Percentiles rank a stretch among this genome's conserved stretches.
Conservation (phyloP, 257 asterid genomes). For the Nicotiana sylvestris region DNA sequence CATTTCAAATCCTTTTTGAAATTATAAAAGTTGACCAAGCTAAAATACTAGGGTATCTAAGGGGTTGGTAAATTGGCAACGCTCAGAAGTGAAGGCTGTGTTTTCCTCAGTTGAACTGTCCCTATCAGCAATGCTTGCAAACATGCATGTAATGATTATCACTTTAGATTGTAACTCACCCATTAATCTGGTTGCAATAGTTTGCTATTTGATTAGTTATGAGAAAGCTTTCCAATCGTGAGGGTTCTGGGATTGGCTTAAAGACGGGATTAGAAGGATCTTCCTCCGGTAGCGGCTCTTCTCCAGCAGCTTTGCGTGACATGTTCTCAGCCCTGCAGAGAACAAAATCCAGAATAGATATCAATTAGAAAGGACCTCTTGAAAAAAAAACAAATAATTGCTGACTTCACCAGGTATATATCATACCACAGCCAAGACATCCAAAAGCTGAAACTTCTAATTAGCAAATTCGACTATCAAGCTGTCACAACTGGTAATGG, state of each 20-base stretch:
- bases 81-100: background rate
- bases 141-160: background rate
- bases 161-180: constrained; percentile 37
- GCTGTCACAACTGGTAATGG: background rate
- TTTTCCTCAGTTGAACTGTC: background rate
- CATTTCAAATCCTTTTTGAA: background rate
- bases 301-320: constrained; percentile 81
- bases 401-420: background rate
- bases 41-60: background rate
- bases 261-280: constrained; percentile 85
- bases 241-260: constrained; percentile 90
- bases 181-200: constrained; percentile 95
- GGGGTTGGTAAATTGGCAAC: background rate
- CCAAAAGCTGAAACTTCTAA: background rate
- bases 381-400: background rate
- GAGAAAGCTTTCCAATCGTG: constrained; percentile 89
- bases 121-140: background rate
- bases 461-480: background rate
- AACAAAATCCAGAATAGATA: background rate
- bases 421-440: background rate
- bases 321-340: constrained; percentile 66
- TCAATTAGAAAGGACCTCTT: background rate
- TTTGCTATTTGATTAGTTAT: constrained; percentile 81
- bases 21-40: background rate
- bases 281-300: constrained; percentile 92